These are phyloP conservation scores for Carex kokanica DNA, from an alignment of 176 grass and related monocot species.

Conservation along the genomic window DNA sequence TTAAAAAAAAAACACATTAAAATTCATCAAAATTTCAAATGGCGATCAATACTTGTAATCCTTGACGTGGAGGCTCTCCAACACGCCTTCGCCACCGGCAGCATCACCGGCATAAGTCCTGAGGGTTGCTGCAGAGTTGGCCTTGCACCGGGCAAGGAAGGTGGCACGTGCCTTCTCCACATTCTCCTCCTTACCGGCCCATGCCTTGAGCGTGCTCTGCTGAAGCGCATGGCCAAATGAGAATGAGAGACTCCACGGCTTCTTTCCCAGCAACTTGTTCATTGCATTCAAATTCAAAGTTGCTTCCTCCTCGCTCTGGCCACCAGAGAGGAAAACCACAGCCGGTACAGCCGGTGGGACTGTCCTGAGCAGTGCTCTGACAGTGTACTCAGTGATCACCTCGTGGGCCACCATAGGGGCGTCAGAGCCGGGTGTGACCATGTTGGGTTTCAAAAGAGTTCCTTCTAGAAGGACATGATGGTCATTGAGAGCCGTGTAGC, in stretches of 20 bases:
- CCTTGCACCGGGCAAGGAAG: slow-evolving; percentile 61
- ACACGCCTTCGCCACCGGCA: slow-evolving; percentile 57
- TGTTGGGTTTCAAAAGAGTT: slow-evolving; percentile 73
- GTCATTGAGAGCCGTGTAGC: slow-evolving; percentile 64
- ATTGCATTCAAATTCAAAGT: slow-evolving; percentile 80
- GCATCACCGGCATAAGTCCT: slow-evolving; percentile 68
- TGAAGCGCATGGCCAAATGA: slow-evolving; percentile 71
- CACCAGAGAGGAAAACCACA: slow-evolving; percentile 60
- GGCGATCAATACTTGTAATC: slow-evolving; percentile 55
- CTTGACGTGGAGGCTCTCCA: slow-evolving; percentile 67
- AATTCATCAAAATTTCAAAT: background rate
- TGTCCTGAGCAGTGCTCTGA: slow-evolving; percentile 56
- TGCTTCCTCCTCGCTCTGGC: slow-evolving; percentile 70
- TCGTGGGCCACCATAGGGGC: slow-evolving; percentile 26
- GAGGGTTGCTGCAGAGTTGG: slow-evolving; percentile 64
- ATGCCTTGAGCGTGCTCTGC: slow-evolving; percentile 80
- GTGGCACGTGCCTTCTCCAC: slow-evolving; percentile 57
- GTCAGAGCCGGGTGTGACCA: slow-evolving; percentile 69
- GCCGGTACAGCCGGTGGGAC: slow-evolving; percentile 40
- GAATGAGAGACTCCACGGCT: slow-evolving; percentile 79
- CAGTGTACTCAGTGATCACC: slow-evolving; percentile 41
- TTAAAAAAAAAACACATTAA: background rate
- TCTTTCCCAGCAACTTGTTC: slow-evolving; percentile 48
- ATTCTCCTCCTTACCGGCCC: slow-evolving; percentile 49
- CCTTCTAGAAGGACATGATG: slow-evolving; percentile 73